Base-by-base conservation (phyloP, 352 stramenopile genomes). In the Phytophthora crassamura region DNA sequence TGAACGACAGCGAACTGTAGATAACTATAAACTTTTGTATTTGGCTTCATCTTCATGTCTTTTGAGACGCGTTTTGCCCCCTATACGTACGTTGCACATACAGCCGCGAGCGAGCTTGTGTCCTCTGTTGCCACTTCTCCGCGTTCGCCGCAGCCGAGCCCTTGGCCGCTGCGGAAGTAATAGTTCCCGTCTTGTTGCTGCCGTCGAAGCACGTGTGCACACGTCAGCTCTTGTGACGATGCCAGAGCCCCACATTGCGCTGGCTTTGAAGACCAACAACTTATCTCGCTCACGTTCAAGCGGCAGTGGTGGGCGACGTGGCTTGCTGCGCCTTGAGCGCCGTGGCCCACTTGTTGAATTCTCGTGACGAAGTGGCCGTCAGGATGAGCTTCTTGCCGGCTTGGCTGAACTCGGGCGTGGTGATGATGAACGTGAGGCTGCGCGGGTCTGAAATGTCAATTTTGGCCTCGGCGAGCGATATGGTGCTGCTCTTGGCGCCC, bases 311-410 rank as follows among this genome's bases (percentile, higher is more conserved):
- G 10, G 76, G 59, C n/a, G 61, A 74, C 46, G 47, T 32, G 40
- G 49, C 34, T 39, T 82, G 64, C 51, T 91, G 59, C 11, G 66
- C 72, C 50, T 84, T 86, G 34, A 94, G 74, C 35, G 84, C 84
- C 12, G 77, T 78, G 43, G 87, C 74, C 86, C 86, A 95, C 58
- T 95, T 95, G 69, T 95, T 95, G 67, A 89, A 95, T 62, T 95
- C 86, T 35, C 86, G 82, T 36, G 77, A 74, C 10, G 83, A 91
- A 15, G 78, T 81, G 41, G 86, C 86, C 34, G 82, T 86, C 35
- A 95, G 70, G 32, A 88, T 90, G 38, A 95, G 74, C 42, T 95
- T 95, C 63, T 93, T 92, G 63, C 84, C 84, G 12, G 80, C 69
- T 64, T 91, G 81, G 22, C 53, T 58, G 39, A 92, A 81, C 55